Conservation (phyloP, 495 filamentous ascomycete genomes). For the Lepraria neglecta region DNA sequence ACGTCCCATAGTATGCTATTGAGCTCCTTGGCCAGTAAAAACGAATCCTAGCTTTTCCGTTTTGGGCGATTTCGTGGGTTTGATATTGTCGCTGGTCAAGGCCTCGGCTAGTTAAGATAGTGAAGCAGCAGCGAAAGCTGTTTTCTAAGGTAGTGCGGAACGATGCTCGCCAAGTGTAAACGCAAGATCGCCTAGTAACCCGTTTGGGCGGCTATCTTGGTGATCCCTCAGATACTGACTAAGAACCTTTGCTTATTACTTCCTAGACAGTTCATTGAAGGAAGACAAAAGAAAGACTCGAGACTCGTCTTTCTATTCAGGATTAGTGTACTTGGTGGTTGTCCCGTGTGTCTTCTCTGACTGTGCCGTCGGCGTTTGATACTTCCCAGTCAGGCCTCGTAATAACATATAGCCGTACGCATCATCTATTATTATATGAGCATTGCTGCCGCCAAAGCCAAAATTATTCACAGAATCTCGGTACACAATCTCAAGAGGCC, state of each 20-base stretch:
- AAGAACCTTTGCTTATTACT: conserved; percentile 1
- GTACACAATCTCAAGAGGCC: conserved; percentile 18
- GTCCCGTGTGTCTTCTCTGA: not conserved
- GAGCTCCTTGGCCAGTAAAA: conserved; percentile 40
- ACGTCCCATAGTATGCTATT: conserved; percentile 55
- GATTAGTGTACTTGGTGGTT: conserved; percentile 1
- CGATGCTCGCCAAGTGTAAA: conserved; percentile 32
- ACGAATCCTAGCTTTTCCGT: not conserved
- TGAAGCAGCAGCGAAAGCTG: conserved; percentile 22
- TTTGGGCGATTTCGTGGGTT: not conserved
- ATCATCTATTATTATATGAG: conserved; percentile 46
- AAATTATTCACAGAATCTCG: conserved; percentile 55
- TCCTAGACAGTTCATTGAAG: not conserved
- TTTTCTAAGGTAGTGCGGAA: conserved; percentile 28
- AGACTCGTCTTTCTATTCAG: not conserved
- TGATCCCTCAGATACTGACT: conserved; percentile 1
- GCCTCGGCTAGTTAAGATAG: conserved; percentile 9
- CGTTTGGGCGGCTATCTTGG: no score
- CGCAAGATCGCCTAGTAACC: conserved; percentile 26
- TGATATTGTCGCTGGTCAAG: conserved; percentile 22
- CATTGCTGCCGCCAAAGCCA: conserved; percentile 54
- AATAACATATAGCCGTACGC: conserved; percentile 18
- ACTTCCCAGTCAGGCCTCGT: not conserved
- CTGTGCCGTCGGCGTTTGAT: no score
- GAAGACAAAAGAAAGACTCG: conserved; percentile 9